Evolutionary conservation across 257 asterid species (phyloP).

Genomic region (Fraxinus cuspidata): DNA sequence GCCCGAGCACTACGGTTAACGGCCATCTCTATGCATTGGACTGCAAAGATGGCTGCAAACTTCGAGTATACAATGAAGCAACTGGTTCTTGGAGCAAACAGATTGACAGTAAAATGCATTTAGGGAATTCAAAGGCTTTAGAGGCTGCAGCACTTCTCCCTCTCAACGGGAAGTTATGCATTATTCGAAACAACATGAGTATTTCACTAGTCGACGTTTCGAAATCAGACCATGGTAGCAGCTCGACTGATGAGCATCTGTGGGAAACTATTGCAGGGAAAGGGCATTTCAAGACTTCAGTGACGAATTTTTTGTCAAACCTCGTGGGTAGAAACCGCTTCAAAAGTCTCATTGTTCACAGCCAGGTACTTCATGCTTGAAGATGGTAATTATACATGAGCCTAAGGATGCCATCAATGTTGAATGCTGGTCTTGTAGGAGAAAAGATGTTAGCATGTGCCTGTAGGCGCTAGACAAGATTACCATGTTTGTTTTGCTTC

Average conservation of each 20-base stretch:
- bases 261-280: conserved; percentile 47
- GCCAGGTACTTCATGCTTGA: conserved; percentile 52
- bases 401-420: neutral
- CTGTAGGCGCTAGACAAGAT: neutral
- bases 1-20: conserved; percentile 36
- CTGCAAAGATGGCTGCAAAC: conserved; percentile 51
- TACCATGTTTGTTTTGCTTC: conserved; percentile 8
- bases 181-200: conserved; percentile 43
- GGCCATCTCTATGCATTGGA: conserved; percentile 38
- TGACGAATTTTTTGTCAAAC: conserved; percentile 42
- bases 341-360: conserved; percentile 41
- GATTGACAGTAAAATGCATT: conserved; percentile 42
- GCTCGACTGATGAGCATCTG: conserved; percentile 30
- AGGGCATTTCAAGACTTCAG: conserved; percentile 40
- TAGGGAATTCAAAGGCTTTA: conserved; percentile 42
- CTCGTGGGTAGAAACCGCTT: conserved; percentile 35
- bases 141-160: conserved; percentile 46
- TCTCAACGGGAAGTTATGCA: conserved; percentile 46
- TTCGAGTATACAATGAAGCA: conserved; percentile 35
- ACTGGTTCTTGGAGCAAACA: conserved; percentile 39
- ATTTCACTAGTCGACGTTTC: conserved; percentile 42
- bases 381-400: neutral
- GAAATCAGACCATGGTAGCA: conserved; percentile 28
- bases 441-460: neutral
- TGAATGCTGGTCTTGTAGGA: neutral